Evolutionary conservation across 441 rosid species (phyloP).

Genomic region (Mallotus japonicus): DNA sequence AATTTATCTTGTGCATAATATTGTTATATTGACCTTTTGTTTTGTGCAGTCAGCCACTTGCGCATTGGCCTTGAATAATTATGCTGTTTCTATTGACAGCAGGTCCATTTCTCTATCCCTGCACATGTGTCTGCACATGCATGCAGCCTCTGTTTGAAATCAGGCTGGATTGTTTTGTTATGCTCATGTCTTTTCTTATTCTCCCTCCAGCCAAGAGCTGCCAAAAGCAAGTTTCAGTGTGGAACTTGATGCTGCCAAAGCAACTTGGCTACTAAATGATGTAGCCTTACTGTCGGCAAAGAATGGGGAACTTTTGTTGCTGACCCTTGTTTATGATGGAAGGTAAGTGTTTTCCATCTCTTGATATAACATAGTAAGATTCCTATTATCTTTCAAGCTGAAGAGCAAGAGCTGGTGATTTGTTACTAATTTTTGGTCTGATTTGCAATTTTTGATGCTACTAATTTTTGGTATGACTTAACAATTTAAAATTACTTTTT

Average conservation of each 20-base stretch:
- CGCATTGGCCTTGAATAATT: slow-evolving; percentile 80
- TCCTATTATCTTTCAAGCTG: slow-evolving; percentile 9
- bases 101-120: slow-evolving; percentile 41
- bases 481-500: not conserved
- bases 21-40: slow-evolving; percentile 26
- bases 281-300: slow-evolving; percentile 90
- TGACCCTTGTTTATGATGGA: slow-evolving; percentile 94
- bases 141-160: not conserved
- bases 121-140: not conserved
- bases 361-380: slow-evolving; percentile 11
- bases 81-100: slow-evolving; percentile 77
- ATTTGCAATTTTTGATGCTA: not conserved
- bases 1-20: slow-evolving; percentile 18
- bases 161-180: slow-evolving; percentile 7
- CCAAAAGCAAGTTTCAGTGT: slow-evolving; percentile 82
- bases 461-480: not conserved
- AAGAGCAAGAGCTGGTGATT: slow-evolving; percentile 3
- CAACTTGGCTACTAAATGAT: slow-evolving; percentile 79
- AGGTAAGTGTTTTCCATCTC: slow-evolving; percentile 47
- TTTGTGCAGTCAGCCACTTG: slow-evolving; percentile 88
- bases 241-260: slow-evolving; percentile 97
- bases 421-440: not conserved
- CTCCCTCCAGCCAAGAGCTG: slow-evolving; percentile 84
- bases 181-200: slow-evolving; percentile 13
- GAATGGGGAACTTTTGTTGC: slow-evolving; percentile 83